Evolutionary conservation across 164 flowering plant species (phyloP).

Genomic region (Tetrastigma voinierianum): DNA sequence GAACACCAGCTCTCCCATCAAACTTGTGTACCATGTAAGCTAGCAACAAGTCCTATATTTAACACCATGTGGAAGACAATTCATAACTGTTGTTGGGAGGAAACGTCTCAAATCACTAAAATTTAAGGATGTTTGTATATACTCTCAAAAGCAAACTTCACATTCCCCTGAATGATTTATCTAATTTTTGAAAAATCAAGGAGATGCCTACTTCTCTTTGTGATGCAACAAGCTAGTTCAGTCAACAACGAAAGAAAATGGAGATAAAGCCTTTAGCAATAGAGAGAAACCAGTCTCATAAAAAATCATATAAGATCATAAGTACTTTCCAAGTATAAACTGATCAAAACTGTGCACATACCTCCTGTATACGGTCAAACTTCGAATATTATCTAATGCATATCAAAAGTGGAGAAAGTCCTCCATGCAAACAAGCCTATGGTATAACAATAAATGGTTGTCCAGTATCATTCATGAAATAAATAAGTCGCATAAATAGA

Average conservation of each 20-base stretch:
- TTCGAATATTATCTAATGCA: slow-evolving; percentile 37
- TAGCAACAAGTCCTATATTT: not conserved
- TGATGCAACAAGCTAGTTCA: too few species aligned
- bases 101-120: not conserved
- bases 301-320: not conserved
- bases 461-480: slow-evolving; percentile 10
- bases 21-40: not conserved
- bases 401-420: slow-evolving; percentile 46
- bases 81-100: too few species aligned
- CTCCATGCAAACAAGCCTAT: slow-evolving; percentile 44
- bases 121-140: too few species aligned
- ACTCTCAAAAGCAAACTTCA: too few species aligned
- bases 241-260: too few species aligned
- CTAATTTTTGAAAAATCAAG: too few species aligned
- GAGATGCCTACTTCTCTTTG: too few species aligned
- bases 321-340: not conserved
- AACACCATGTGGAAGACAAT: not conserved
- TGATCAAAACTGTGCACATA: slow-evolving; percentile 3
- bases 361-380: slow-evolving; percentile 48
- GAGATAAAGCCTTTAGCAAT: not conserved
- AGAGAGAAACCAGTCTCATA: not conserved
- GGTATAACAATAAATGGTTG: not conserved
- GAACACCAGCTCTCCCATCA: not conserved
- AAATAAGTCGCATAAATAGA: not conserved
- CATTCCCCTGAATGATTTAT: too few species aligned